A percentile compares a stretch with the other conserved stretches of the same genome.
phyloP scores from a whole-genome alignment of 164 flowering plant species.

The Santalum album region DNA sequence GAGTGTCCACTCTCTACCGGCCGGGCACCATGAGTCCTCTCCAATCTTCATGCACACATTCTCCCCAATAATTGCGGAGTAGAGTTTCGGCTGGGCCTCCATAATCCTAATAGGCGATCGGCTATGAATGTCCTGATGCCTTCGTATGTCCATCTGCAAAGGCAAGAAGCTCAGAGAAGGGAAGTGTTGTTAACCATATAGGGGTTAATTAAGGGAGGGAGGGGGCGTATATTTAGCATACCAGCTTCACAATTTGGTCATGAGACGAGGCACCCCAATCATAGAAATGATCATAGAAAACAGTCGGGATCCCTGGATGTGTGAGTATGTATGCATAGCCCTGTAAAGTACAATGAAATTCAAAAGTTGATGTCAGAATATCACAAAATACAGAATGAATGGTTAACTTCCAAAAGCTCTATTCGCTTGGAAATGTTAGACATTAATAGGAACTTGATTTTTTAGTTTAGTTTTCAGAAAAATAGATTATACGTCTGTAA shows the following conservation, averaged over 20 bases:
- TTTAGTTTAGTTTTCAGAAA: no score
- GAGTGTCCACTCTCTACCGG: constrained; percentile 73
- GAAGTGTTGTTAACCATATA: not conserved
- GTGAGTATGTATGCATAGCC: constrained; percentile 91
- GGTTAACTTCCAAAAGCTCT: no score
- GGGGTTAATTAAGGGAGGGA: not conserved
- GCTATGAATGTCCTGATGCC: constrained; percentile 54
- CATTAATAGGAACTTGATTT: no score
- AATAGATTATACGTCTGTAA: no score
- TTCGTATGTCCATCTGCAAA: constrained; percentile 67
- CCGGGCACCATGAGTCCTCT: constrained; percentile 85
- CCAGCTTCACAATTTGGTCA: constrained; percentile 86
- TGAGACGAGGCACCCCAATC: constrained; percentile 70
- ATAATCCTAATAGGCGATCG: constrained; percentile 57
- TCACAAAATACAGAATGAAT: no score
- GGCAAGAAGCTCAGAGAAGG: not conserved
- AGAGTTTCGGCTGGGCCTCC: constrained; percentile 74
- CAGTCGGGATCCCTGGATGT: constrained; percentile 84
- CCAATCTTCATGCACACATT: constrained; percentile 81
- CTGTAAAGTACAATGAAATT: constrained; percentile 23
- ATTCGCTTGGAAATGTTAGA: no score
- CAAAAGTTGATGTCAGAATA: not conserved
- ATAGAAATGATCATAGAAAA: constrained; percentile 85
- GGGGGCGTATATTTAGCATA: constrained; percentile 14
- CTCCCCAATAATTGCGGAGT: constrained; percentile 70